phyloP scores from a whole-genome alignment of 208 protist species.

The Spongospora subterranea region DNA sequence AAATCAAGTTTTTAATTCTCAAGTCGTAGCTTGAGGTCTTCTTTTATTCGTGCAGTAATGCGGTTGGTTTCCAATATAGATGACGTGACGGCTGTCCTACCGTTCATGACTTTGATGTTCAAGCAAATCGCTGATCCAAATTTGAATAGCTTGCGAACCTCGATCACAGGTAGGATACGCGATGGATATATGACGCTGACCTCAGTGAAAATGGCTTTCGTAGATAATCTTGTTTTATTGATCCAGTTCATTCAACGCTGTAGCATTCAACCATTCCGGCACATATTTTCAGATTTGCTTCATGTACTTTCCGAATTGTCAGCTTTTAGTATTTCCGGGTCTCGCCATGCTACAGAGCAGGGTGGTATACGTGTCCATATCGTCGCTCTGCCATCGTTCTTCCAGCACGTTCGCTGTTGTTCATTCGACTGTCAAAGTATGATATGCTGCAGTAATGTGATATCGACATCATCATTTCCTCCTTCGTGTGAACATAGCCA shows the following conservation, averaged over 20 bases:
- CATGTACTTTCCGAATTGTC: not conserved
- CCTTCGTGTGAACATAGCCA: not conserved
- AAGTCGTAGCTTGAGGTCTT: not conserved
- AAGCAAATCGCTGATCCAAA: constrained; percentile 43
- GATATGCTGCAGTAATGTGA: not conserved
- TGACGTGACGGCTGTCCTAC: not conserved
- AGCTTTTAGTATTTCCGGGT: not conserved
- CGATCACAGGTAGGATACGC: not conserved
- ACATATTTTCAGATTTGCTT: constrained; percentile 25
- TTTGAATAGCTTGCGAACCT: not conserved
- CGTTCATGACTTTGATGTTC: not conserved
- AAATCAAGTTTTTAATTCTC: not conserved
- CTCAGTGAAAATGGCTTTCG: not conserved
- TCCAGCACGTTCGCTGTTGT: not conserved
- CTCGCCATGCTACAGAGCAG: constrained; percentile 33
- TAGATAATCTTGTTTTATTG: not conserved
- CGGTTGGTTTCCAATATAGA: too few relatives aligned
- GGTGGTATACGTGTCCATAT: not conserved
- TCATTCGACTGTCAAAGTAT: not conserved
- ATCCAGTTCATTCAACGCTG: not conserved
- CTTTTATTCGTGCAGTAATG: too few relatives aligned
- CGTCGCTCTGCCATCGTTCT: not conserved
- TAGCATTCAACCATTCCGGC: not conserved
- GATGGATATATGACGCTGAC: not conserved
- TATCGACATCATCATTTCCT: constrained; percentile 9